Conservation (phyloP, 1,284 basidiomycete species). For the Fomitopsis schrenkii region DNA sequence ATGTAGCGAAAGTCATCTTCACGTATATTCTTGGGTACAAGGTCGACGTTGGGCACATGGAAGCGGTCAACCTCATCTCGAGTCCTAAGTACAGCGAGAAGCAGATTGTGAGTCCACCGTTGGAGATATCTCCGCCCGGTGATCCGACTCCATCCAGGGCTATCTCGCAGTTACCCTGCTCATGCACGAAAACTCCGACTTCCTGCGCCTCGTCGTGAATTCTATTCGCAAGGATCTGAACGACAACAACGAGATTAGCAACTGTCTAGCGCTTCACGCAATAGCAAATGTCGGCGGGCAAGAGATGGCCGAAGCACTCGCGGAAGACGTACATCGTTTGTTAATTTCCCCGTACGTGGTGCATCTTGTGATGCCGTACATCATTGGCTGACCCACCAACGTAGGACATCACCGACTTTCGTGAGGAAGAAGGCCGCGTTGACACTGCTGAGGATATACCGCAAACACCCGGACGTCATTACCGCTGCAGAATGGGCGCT, state of each 20-base stretch:
- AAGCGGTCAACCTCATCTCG: slow-evolving; percentile 96
- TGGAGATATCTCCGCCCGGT: background rate
- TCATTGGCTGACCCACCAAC: slow-evolving; percentile 4
- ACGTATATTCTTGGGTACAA: slow-evolving; percentile 99
- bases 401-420: slow-evolving; percentile 88
- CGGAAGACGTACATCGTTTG: slow-evolving; percentile 90
- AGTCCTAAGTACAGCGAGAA: slow-evolving; percentile 98
- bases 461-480: slow-evolving; percentile 94
- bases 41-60: slow-evolving; percentile 99
- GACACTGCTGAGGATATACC: slow-evolving; percentile 88
- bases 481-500: slow-evolving; percentile 94
- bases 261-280: slow-evolving; percentile 95
- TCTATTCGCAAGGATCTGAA: slow-evolving; percentile 98
- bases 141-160: slow-evolving; percentile 49
- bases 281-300: slow-evolving; percentile 97
- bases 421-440: slow-evolving; percentile 99
- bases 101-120: slow-evolving; percentile 77
- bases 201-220: slow-evolving; percentile 93
- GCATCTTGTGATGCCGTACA: background rate
- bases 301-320: slow-evolving; percentile 97
- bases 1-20: slow-evolving; percentile 96
- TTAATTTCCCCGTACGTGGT: slow-evolving; percentile 88
- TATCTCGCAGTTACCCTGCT: slow-evolving; percentile 96
- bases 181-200: slow-evolving; percentile 98
- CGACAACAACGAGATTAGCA: slow-evolving; percentile 91